Conservation (phyloP, 2,329 filamentous ascomycete genomes). For the Claviceps sp. region DNA sequence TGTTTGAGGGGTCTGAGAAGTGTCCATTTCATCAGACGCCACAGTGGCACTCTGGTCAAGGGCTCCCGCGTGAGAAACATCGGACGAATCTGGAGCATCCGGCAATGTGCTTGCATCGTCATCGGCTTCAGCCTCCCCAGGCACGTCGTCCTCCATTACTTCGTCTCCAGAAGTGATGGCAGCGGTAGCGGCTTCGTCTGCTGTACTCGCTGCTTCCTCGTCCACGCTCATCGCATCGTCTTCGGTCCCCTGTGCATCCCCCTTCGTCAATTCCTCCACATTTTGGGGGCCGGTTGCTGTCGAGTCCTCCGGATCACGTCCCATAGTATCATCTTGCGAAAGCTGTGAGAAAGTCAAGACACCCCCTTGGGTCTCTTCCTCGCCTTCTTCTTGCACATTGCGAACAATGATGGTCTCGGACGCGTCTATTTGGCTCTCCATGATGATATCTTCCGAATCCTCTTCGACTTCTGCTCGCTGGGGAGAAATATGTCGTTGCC, state of each 20-base stretch:
- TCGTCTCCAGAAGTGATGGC: neutral
- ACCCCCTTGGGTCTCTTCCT: neutral
- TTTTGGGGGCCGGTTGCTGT: neutral
- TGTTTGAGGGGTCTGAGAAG: neutral
- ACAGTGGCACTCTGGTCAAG: neutral
- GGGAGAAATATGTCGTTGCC: neutral
- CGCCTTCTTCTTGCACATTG: neutral
- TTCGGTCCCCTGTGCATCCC: neutral
- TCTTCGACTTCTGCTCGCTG: neutral
- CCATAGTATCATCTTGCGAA: neutral
- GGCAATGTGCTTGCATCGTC: neutral
- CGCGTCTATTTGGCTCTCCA: neutral
- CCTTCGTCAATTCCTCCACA: neutral
- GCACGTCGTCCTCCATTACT: neutral
- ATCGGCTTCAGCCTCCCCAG: neutral
- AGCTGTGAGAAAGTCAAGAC: neutral
- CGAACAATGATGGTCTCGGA: neutral
- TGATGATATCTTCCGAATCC: neutral
- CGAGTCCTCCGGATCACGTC: neutral
- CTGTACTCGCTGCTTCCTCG: neutral
- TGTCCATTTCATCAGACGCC: neutral
- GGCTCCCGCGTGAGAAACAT: neutral
- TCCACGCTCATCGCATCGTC: neutral
- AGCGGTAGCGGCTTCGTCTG: neutral
- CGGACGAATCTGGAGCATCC: neutral